These are phyloP conservation scores for Ottelia alismoides DNA, from an alignment of 106 monocot genomes.

Conservation along the genomic window DNA sequence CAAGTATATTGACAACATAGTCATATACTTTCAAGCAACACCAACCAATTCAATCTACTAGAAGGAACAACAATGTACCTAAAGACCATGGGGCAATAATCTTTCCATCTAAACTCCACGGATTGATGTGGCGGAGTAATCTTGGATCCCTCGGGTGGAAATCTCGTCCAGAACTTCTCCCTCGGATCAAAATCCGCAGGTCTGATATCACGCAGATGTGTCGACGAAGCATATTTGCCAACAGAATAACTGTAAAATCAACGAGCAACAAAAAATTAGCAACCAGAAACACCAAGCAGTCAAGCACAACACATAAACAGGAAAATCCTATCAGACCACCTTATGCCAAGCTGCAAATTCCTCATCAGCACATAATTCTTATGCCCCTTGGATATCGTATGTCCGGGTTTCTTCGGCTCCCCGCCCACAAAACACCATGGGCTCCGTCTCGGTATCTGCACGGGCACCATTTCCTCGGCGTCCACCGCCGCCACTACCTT, in stretches of 20 bases:
- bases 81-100: constrained; percentile 87
- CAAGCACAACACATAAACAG: too few species aligned
- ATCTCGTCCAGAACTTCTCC: constrained; percentile 91
- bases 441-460: constrained; percentile 1
- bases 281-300: too few species aligned
- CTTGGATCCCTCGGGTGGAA: constrained; percentile 86
- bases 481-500: neutral
- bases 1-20: too few species aligned
- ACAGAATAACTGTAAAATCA: constrained; percentile 46
- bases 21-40: too few species aligned
- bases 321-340: constrained; percentile 16
- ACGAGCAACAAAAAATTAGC: neutral
- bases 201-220: constrained; percentile 39
- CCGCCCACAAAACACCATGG: constrained; percentile 12
- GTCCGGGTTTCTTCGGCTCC: constrained; percentile 43
- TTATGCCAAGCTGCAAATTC: constrained; percentile 60
- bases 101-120: constrained; percentile 82
- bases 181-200: constrained; percentile 58
- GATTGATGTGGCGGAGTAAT: constrained; percentile 73
- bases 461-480: neutral
- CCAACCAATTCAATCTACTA: too few species aligned
- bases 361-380: constrained; percentile 59
- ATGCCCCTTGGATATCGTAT: constrained; percentile 54
- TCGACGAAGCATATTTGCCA: constrained; percentile 38
- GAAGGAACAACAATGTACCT: too few species aligned